These are phyloP conservation scores for Fulvia fulva DNA, from an alignment of 2,329 filamentous ascomycete species.

Conservation along the genomic window DNA sequence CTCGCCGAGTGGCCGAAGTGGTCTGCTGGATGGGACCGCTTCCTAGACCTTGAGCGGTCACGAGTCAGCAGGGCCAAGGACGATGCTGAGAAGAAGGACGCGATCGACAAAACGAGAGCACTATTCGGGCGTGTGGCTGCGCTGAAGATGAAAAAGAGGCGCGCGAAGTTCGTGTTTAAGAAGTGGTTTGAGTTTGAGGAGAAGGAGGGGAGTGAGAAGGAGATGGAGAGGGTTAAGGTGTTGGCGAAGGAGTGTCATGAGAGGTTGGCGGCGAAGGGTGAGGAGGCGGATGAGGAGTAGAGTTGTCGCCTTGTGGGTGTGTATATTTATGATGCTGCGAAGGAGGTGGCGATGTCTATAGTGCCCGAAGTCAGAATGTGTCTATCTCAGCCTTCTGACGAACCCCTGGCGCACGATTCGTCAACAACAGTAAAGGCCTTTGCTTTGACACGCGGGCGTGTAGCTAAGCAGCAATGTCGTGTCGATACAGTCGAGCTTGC, in stretches of 20 bases:
- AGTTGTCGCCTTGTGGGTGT: not conserved
- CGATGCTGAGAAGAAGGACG: conserved; percentile 48
- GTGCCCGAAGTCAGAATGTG: not conserved
- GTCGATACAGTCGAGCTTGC: no score
- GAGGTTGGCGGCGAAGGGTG: conserved; percentile 36
- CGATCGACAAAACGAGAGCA: conserved; percentile 53
- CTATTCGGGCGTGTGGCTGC: conserved; percentile 76
- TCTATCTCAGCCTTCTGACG: not conserved
- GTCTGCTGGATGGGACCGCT: conserved; percentile 87
- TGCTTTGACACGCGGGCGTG: no score
- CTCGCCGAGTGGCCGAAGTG: conserved; percentile 82
- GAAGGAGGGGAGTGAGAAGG: conserved; percentile 62
- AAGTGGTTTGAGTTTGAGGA: conserved; percentile 89
- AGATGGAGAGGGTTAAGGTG: conserved; percentile 65
- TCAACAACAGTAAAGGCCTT: no score
- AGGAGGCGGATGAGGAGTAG: conserved; percentile 27
- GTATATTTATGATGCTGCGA: not conserved
- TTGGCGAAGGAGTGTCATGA: conserved; percentile 69
- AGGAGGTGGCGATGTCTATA: not conserved
- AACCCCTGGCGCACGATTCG: no score
- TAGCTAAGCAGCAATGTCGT: no score
- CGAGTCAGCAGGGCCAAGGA: conserved; percentile 30
- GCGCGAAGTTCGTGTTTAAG: conserved; percentile 85
- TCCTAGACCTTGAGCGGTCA: conserved; percentile 71
- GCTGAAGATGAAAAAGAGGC: conserved; percentile 67